phyloP scores from a whole-genome alignment of 768 basidiomycete genomes.

The Kwoniella shandongensis region DNA sequence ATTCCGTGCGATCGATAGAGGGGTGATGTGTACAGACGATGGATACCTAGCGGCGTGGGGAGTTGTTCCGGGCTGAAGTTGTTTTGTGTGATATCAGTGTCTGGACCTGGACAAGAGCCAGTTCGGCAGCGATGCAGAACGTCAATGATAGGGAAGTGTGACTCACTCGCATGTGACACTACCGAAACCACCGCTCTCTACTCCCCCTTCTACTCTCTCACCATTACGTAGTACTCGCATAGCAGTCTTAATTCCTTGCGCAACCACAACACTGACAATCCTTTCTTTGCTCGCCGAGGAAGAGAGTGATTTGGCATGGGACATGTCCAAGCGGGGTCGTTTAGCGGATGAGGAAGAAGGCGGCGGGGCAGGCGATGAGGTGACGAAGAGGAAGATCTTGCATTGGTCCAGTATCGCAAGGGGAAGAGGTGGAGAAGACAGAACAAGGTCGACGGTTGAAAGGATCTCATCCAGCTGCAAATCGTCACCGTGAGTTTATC shows the following conservation, averaged over 20 bases:
- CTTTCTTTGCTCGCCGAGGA: slow-evolving; percentile 27
- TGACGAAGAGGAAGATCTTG: slow-evolving; percentile 50
- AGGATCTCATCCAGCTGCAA: slow-evolving; percentile 47
- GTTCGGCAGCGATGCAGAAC: background rate
- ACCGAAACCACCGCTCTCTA: slow-evolving; percentile 27
- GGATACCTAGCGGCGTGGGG: slow-evolving; percentile 48
- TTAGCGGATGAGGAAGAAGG: slow-evolving; percentile 3
- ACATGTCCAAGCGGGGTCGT: slow-evolving; percentile 12
- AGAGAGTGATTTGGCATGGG: background rate
- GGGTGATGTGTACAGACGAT: slow-evolving; percentile 48
- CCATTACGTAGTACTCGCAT: slow-evolving; percentile 38
- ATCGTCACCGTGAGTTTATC: slow-evolving; percentile 1
- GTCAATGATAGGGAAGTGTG: background rate
- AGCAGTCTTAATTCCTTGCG: slow-evolving; percentile 48
- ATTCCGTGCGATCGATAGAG: slow-evolving; percentile 39
- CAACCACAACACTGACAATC: slow-evolving; percentile 46
- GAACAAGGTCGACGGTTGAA: slow-evolving; percentile 46
- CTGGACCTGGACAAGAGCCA: background rate
- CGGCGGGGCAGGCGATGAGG: slow-evolving; percentile 41
- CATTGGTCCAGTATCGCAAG: slow-evolving; percentile 38
- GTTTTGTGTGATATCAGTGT: background rate
- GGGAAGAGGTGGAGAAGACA: slow-evolving; percentile 48
- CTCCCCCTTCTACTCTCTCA: slow-evolving; percentile 13
- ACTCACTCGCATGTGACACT: slow-evolving; percentile 50
- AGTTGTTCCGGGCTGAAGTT: slow-evolving; percentile 35